Evolutionary conservation across 225 moss, liverwort and hornwort genomes (phyloP).

Genomic region (Anthoceros angustus): DNA sequence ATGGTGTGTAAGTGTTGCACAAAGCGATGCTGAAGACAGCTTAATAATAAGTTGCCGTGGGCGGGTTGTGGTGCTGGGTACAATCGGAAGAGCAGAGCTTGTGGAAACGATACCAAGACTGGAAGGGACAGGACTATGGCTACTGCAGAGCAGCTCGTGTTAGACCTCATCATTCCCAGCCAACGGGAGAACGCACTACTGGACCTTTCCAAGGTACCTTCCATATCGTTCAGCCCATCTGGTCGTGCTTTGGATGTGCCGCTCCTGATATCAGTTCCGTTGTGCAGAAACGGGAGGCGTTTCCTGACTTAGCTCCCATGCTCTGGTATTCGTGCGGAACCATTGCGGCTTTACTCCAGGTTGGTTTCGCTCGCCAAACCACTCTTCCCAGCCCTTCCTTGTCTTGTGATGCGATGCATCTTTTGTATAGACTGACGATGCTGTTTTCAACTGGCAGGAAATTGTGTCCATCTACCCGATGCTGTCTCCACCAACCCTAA

Average conservation of each 20-base stretch:
- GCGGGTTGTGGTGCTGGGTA: no score
- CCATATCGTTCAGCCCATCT: background rate
- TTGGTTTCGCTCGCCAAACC: constrained; percentile 9
- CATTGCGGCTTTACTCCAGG: constrained; percentile 90
- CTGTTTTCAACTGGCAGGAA: constrained; percentile 28
- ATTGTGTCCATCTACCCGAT: constrained; percentile 98
- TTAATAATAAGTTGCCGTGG: no score
- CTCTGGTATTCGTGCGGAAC: constrained; percentile 99
- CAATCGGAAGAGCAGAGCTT: background rate
- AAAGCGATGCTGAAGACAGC: no score
- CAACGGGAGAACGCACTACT: constrained; percentile 93
- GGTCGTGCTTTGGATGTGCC: constrained; percentile 3
- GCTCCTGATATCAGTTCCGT: background rate
- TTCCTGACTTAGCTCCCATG: constrained; percentile 90
- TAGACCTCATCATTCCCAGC: constrained; percentile 92
- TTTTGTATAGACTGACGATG: background rate
- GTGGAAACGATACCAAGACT: background rate
- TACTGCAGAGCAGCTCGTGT: constrained; percentile 85
- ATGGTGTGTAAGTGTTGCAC: no score
- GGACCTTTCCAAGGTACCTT: constrained; percentile 15
- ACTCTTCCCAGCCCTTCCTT: no score
- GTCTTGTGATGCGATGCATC: no score
- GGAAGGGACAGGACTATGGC: constrained; percentile 28
- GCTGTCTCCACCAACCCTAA: constrained; percentile 86
- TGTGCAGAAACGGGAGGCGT: constrained; percentile 85